These are phyloP conservation scores for Neonectria neomacrospora DNA, from an alignment of 2,329 filamentous ascomycete species.

Conservation along the genomic window DNA sequence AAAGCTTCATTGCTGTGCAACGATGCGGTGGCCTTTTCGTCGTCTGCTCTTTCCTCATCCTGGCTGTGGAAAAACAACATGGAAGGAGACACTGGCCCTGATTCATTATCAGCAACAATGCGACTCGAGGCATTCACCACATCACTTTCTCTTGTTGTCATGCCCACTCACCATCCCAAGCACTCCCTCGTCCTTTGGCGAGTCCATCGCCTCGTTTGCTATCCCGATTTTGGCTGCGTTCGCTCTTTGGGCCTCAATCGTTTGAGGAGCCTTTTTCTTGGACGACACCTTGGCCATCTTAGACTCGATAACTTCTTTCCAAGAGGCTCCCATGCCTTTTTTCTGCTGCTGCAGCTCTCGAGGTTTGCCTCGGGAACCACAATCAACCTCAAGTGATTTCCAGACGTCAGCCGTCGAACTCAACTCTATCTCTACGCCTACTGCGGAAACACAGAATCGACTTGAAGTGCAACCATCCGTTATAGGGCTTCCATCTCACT, in stretches of 20 bases:
- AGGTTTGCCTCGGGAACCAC: slow-evolving; percentile 12
- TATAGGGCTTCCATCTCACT: slow-evolving; percentile 29
- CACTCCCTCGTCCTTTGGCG: neutral
- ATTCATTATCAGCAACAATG: neutral
- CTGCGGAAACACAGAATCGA: slow-evolving; percentile 1
- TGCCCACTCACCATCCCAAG: neutral
- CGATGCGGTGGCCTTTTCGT: neutral
- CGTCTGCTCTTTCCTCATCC: no score
- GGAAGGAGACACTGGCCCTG: neutral
- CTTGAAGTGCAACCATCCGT: slow-evolving; percentile 4
- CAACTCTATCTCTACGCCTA: neutral
- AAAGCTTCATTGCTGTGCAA: neutral
- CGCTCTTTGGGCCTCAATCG: slow-evolving; percentile 19
- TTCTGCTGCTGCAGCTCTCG: slow-evolving; percentile 42
- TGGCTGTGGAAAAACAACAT: neutral
- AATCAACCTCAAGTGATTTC: neutral
- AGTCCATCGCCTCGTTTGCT: slow-evolving; percentile 10
- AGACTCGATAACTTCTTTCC: neutral
- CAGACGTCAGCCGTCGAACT: slow-evolving; percentile 20
- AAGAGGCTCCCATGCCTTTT: slow-evolving; percentile 29
- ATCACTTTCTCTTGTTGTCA: neutral
- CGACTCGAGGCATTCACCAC: neutral
- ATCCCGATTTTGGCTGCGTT: slow-evolving; percentile 15
- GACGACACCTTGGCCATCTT: slow-evolving; percentile 12
- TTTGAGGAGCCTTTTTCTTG: slow-evolving; percentile 29